Percentiles rank a stretch among this genome's conserved stretches.
Evolutionary conservation across 768 basidiomycete genomes (phyloP).

Genomic region (Ramaria rubella): DNA sequence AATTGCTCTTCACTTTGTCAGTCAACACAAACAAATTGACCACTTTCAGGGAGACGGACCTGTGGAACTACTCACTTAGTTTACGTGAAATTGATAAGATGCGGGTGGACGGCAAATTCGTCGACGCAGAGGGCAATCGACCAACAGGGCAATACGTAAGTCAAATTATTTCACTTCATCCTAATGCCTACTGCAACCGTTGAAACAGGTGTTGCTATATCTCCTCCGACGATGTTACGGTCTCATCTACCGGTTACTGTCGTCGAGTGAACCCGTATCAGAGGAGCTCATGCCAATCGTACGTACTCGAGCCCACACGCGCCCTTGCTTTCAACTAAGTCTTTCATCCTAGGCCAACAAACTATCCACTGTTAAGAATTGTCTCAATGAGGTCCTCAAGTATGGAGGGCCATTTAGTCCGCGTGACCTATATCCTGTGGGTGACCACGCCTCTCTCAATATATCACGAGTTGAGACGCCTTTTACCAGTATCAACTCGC

Average conservation of each 20-base stretch:
- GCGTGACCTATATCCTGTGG: conserved; percentile 87
- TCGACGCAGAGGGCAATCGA: conserved; percentile 86
- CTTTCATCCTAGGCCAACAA: conserved; percentile 75
- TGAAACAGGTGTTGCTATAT: conserved; percentile 79
- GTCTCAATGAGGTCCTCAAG: conserved; percentile 91
- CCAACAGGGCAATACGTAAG: conserved; percentile 93
- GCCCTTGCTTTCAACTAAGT: not conserved
- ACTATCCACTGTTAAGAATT: conserved; percentile 92
- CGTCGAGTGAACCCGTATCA: conserved; percentile 93
- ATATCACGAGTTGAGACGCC: not conserved
- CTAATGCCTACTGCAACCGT: not conserved
- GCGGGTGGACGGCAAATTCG: conserved; percentile 95
- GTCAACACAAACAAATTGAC: not conserved
- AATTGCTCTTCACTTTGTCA: not conserved
- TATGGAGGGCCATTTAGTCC: conserved; percentile 91
- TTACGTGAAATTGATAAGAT: conserved; percentile 96
- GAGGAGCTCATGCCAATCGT: conserved; percentile 98
- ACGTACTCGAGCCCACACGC: conserved; percentile 25
- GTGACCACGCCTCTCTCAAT: conserved; percentile 23
- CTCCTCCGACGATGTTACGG: conserved; percentile 93
- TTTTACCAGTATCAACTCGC: conserved; percentile 78
- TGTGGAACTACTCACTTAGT: conserved; percentile 90
- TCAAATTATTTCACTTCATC: conserved; percentile 7
- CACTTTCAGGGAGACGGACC: conserved; percentile 62
- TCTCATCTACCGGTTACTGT: conserved; percentile 86